Evolutionary conservation across 805 yeast species (phyloP).

Genomic region (Candida quercuum): DNA sequence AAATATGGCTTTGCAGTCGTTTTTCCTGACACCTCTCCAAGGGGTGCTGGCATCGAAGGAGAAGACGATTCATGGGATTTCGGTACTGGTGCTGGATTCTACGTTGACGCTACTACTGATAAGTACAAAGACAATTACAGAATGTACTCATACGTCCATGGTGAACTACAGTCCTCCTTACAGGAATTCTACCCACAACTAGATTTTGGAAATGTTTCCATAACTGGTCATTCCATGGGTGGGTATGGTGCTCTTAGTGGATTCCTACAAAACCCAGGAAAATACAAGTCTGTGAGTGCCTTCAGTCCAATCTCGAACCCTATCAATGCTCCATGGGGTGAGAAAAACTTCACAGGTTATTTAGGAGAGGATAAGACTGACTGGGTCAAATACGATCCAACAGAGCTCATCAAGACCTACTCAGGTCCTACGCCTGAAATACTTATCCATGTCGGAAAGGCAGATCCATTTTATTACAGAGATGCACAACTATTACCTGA

Average conservation of each 20-base stretch:
- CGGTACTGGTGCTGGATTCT: constrained; percentile 95
- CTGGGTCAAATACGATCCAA: constrained; percentile 85
- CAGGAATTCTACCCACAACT: constrained; percentile 32
- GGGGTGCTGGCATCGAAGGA: constrained; percentile 75
- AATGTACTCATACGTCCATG: constrained; percentile 80
- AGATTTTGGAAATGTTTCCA: constrained; percentile 61
- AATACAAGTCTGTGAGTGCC: constrained; percentile 77
- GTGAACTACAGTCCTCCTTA: constrained; percentile 56
- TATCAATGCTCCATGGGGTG: constrained; percentile 76
- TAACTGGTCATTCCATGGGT: constrained; percentile 99
- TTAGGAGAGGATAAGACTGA: constrained; percentile 45
- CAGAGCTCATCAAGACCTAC: constrained; percentile 57
- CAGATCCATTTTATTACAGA: constrained; percentile 63
- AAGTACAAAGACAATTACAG: constrained; percentile 72
- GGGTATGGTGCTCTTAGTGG: constrained; percentile 86
- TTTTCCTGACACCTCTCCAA: constrained; percentile 95
- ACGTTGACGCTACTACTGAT: constrained; percentile 73
- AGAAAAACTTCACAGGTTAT: constrained; percentile 75
- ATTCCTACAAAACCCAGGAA: constrained; percentile 62
- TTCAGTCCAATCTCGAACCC: constrained; percentile 92
- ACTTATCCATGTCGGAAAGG: constrained; percentile 77
- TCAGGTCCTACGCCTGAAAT: constrained; percentile 52
- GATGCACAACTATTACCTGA: constrained; percentile 72
- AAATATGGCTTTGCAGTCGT: constrained; percentile 82
- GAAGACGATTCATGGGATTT: constrained; percentile 84